Percentiles rank a stretch among this genome's conserved stretches.
These are phyloP conservation scores for Eucalyptus sideroxylon DNA, from an alignment of 345 rosid species.

Conservation along the genomic window DNA sequence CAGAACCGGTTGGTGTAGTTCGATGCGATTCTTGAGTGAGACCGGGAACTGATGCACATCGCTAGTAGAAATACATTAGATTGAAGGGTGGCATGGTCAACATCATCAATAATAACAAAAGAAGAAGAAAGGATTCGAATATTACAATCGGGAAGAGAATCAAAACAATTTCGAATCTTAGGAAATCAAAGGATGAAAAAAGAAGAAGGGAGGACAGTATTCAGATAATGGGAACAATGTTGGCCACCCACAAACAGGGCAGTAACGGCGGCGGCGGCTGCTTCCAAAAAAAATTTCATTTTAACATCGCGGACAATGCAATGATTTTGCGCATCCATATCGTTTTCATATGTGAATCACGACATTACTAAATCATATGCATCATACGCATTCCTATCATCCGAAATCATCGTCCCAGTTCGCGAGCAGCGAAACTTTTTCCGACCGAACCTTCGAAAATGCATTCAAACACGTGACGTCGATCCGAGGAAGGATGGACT, in stretches of 20 bases:
- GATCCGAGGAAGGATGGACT: background rate
- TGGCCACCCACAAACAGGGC: background rate
- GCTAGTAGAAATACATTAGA: background rate
- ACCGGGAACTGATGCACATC: rapidly evolving
- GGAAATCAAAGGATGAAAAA: background rate
- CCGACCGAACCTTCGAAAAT: background rate
- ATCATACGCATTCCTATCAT: background rate
- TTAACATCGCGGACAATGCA: background rate
- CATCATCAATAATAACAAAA: background rate
- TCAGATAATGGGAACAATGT: background rate
- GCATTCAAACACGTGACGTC: background rate
- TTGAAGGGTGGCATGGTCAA: background rate
- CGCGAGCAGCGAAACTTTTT: background rate
- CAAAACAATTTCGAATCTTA: background rate
- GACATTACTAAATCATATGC: background rate
- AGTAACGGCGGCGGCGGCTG: background rate
- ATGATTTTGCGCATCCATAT: background rate
- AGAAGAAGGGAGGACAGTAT: background rate
- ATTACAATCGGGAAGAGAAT: background rate
- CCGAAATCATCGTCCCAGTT: background rate
- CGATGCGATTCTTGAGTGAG: rapidly evolving
- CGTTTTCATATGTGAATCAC: background rate
- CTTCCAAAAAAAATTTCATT: background rate
- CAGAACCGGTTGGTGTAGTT: rapidly evolving
- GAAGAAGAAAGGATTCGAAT: background rate